Evolutionary conservation across 2,329 filamentous ascomycete genomes (phyloP), one percentile per base, ranked within the genome.

Genomic region (Cytospora piceicola): DNA sequence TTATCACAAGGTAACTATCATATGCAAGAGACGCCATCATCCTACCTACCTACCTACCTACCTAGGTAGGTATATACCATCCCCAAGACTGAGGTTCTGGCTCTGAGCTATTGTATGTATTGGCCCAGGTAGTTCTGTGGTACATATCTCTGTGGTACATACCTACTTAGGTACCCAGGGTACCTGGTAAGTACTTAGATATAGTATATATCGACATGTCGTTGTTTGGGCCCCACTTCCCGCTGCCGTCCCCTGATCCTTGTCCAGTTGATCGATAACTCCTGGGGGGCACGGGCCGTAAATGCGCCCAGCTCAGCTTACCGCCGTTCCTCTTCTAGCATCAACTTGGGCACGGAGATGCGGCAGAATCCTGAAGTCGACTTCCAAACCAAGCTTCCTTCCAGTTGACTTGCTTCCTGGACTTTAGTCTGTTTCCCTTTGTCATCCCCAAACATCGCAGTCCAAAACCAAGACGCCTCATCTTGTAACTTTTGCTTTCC

Each of bases 331-430:
- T 24, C n/a, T 49, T 12, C 46, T 42, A 11, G n/a, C 24, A 24
- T 5, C 46, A 24, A 24, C 24, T 24, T 24, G 11, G 11, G n/a
- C 46, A 22, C n/a, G 46, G 9, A 49, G 46, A 24, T 11, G n/a
- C 46, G 46, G 46, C 46, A 49, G 46, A 49, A 49, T 24, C n/a
- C 46, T 24, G 9, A 24, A 12, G 46, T 22, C 46, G 12, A 49
- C n/a, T 49, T 49, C 46, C 46, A 9, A 49, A 49, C 46, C n/a
- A 49, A 49, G 46, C 46, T 49, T 22, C 46, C 46, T 49, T 22
- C 46, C 46, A 22, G 9, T 49, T 24, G 46, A 49, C 17, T 49
- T 49, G 7, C 46, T 20, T 49, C 46, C n/a, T 20, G 9, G 46
- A 4, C n/a, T 22, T 11, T 56, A 5, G 17, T 56, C 27, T 56